Base-by-base conservation (phyloP, 176 grass and related monocot genomes). In the Eleusine indica region DNA sequence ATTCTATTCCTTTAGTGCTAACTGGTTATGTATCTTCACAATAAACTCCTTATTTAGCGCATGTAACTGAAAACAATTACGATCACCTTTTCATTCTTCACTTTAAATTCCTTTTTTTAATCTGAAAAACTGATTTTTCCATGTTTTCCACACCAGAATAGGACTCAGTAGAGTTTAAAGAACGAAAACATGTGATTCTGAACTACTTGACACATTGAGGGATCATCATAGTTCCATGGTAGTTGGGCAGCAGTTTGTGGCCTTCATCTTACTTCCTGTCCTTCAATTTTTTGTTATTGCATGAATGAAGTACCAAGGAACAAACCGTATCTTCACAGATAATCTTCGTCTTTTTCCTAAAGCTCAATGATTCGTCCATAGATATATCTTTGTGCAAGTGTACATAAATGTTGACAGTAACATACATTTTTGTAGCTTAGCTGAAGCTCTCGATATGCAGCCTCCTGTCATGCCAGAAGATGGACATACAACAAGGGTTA, bases 391-490 rank as follows among this genome's bases (percentile, higher is more conserved):
- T 46, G 19, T 57, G 12, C 52, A 54, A 54, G 44, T 18, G 52
- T 54, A 54, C 14, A 37, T 58, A 60, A 80, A 66, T 78, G 21
- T 77, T 73, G 30, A 78, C 67, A 46, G 63, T 44, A 81, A 19
- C 67, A 39, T 49, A 49, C 63, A 56, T 32, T 16, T 35, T 82
- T 88, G 39, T 71, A 91, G 94, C 42, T 89, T 96, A 78, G 90
- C 94, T 73, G 94, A 96, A 87, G 86, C 94, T 70, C 85, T 96
- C 84, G 94, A 96, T 66, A 78, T 96, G 83, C 88, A 91, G 73
- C 86, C 94, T 73, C 94, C 94, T 68, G 86, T 92, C 48, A 93
- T 96, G 94, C 94, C 83, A 66, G 94, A 96, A 71, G 93, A 95
- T 79, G 86, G 86, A 28, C 80, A 83, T 61, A 85, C 94, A 73